Conservation (phyloP, 1,284 basidiomycete species). For the Tausonia pullulans region DNA sequence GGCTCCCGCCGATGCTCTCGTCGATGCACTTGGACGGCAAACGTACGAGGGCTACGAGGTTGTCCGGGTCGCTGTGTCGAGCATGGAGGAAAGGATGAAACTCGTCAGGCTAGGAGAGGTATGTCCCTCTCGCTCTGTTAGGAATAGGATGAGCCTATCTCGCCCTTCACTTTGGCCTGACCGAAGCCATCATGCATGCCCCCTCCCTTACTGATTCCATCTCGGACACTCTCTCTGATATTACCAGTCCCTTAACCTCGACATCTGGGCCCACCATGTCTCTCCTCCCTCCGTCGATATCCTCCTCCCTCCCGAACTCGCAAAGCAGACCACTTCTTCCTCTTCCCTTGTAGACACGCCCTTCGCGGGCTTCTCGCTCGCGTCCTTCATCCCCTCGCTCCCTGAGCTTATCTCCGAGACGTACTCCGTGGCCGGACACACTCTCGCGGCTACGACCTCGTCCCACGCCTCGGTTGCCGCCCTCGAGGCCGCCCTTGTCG, state of each 20-base stretch:
- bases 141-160: background rate
- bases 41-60: slow-evolving; percentile 2
- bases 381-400: slow-evolving; percentile 19
- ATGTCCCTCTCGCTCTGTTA: background rate
- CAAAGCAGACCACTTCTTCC: background rate
- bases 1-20: too few relatives aligned
- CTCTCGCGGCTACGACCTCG: background rate
- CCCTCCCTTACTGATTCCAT: background rate
- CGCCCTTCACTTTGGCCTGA: background rate
- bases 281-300: background rate
- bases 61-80: background rate
- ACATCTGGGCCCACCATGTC: slow-evolving; percentile 27
- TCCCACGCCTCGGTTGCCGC: background rate
- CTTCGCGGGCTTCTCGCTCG: slow-evolving; percentile 25
- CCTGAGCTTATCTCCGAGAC: slow-evolving; percentile 9
- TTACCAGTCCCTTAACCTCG: slow-evolving; percentile 26
- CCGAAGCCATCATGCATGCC: background rate
- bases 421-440: slow-evolving; percentile 12
- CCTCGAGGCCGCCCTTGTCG: background rate
- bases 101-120: slow-evolving; percentile 1
- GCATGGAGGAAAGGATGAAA: background rate
- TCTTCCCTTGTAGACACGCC: background rate
- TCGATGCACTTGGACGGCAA: background rate
- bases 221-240: background rate
- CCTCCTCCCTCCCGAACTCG: slow-evolving; percentile 1